Evolutionary conservation across 1,284 basidiomycete species (phyloP), one percentile per base, ranked within the genome.

Genomic region (Rugosomyces carneus): DNA sequence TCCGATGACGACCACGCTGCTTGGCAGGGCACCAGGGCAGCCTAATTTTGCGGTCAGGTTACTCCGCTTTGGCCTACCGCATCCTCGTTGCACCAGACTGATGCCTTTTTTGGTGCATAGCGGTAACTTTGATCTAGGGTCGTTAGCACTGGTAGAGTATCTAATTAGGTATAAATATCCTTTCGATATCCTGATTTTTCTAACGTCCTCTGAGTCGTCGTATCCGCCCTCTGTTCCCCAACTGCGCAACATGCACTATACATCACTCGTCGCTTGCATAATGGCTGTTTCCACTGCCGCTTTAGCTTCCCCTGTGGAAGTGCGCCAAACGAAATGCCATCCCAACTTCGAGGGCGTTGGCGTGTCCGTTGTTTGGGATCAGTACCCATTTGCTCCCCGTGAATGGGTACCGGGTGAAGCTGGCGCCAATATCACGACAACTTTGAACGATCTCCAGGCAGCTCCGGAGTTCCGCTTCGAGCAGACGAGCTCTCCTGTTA

Each of bases 261-360:
- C 42, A 2, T n/a, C 34, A 37, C 11, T 31, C 18, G 16, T 43
- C 29, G 29, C 34, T 26, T 19, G 32, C 24, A 15, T 38, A 5
- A 37, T 36, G 18, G 19, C 34, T n/a, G n/a, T 44, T 37, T 46
- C 41, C 15, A 40, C 32, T 20, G 24, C 37, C n/a, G 48, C 40
- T 19, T 3, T n/a, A 1, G 44, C 37, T 8, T 46, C 48, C 40
- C 48, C 48, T 16, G 24, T 50, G 35, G 44, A 50, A 20, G 13
- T 20, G 5, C 48, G 44, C 23, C 44, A 46, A 18, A 13, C 41
- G 8, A 42, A 45, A 18, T 50, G 48, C 11, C 44, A 50, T 23
- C 48, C 48, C 11, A 50, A 46, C n/a, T 50, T 50, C 13, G 37
- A 46, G 32, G 48, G 48, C 5, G 44, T 50, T 13, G 48, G 48